These are phyloP conservation scores for Lithohypha guttulata DNA, from an alignment of 2,329 filamentous ascomycete species.

Conservation along the genomic window DNA sequence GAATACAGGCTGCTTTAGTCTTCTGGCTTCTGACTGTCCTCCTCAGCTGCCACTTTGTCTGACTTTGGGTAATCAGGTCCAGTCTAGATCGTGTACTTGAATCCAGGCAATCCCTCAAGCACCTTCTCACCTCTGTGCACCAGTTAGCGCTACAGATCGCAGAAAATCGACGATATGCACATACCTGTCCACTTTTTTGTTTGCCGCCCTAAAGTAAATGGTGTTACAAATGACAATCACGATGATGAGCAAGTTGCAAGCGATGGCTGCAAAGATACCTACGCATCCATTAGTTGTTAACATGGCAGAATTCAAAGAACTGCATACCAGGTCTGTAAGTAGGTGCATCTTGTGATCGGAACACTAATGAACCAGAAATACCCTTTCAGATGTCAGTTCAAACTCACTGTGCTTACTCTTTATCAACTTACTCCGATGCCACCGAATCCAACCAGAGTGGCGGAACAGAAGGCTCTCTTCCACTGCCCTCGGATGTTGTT, in stretches of 20 bases:
- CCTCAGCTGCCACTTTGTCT: too few species aligned
- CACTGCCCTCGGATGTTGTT: conserved; percentile 83
- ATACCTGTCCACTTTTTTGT: conserved; percentile 38
- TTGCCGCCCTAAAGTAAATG: conserved; percentile 43
- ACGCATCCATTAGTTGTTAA: too few species aligned
- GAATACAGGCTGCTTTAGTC: too few species aligned
- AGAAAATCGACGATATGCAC: too few species aligned
- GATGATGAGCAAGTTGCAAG: conserved; percentile 46
- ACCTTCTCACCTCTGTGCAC: conserved; percentile 38
- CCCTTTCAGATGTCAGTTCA: conserved; percentile 43
- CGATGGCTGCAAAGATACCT: conserved; percentile 27
- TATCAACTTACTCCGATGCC: conserved; percentile 51
- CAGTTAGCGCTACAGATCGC: too few species aligned
- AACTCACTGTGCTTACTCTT: neutral
- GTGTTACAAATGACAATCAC: conserved; percentile 42
- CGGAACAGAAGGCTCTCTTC: conserved; percentile 71
- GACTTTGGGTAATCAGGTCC: too few species aligned
- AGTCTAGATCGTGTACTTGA: conserved; percentile 26
- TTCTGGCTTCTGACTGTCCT: too few species aligned
- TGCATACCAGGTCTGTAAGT: conserved; percentile 27
- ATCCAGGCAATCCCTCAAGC: conserved; percentile 37
- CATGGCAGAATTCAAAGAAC: too few species aligned
- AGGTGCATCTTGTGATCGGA: conserved; percentile 37
- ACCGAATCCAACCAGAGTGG: conserved; percentile 64
- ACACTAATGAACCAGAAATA: conserved; percentile 62